These are phyloP conservation scores for Strobilomyces confusus DNA, from an alignment of 768 basidiomycete species.

Conservation along the genomic window DNA sequence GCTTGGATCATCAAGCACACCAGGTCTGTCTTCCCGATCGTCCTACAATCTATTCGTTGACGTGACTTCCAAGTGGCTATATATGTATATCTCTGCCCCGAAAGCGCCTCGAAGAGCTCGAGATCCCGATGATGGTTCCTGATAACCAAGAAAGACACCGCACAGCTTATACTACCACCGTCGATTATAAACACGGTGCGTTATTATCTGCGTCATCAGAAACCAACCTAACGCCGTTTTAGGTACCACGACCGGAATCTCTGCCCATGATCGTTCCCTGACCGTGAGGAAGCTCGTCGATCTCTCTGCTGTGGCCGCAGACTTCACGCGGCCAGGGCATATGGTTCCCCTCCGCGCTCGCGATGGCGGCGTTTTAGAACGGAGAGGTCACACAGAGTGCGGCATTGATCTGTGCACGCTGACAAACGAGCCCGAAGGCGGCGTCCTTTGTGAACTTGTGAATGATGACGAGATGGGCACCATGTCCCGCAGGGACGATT, in stretches of 20 bases:
- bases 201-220: neutral
- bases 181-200: constrained; percentile 86
- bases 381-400: constrained; percentile 92
- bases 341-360: constrained; percentile 90
- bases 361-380: constrained; percentile 77
- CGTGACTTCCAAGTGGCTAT: constrained; percentile 63
- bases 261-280: constrained; percentile 89
- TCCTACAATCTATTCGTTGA: constrained; percentile 7
- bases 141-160: constrained; percentile 85
- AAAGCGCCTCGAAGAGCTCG: constrained; percentile 69
- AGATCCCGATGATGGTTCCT: constrained; percentile 93
- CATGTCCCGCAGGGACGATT: constrained; percentile 96
- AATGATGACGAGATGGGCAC: constrained; percentile 84
- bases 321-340: constrained; percentile 93
- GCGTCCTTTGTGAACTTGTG: constrained; percentile 91
- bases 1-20: constrained; percentile 98
- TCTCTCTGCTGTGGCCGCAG: constrained; percentile 46
- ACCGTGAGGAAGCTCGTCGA: constrained; percentile 83
- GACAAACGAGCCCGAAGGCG: constrained; percentile 56
- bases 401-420: constrained; percentile 83
- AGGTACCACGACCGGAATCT: constrained; percentile 96
- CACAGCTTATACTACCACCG: constrained; percentile 94
- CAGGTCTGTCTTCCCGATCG: constrained; percentile 51
- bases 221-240: neutral
- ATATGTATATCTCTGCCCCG: constrained; percentile 85